A percentile compares a stretch with the other conserved stretches of the same genome.
These are phyloP conservation scores for Rhodocollybia butyracea DNA, from an alignment of 768 basidiomycete genomes.

Conservation along the genomic window DNA sequence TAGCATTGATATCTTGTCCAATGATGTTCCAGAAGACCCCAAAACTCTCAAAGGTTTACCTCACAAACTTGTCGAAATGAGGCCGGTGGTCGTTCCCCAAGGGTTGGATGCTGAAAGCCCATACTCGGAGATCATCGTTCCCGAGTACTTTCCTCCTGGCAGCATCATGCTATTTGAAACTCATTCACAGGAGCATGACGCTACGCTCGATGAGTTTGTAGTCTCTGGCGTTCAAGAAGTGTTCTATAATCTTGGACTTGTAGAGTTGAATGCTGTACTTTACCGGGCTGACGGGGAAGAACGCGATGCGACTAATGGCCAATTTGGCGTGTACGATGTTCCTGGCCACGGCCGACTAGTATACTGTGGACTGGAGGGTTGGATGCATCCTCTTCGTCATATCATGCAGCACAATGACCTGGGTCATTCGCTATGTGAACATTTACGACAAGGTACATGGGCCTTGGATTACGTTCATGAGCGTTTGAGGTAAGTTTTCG, in stretches of 20 bases:
- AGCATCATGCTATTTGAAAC: constrained; percentile 93
- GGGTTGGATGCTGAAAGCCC: constrained; percentile 65
- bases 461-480: constrained; percentile 83
- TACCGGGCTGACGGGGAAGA: constrained; percentile 91
- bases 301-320: constrained; percentile 78
- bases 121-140: constrained; percentile 77
- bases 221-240: constrained; percentile 66
- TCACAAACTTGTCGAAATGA: constrained; percentile 61
- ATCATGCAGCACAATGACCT: constrained; percentile 91
- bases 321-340: constrained; percentile 80
- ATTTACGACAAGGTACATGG: constrained; percentile 88
- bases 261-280: constrained; percentile 88
- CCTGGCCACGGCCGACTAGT: constrained; percentile 71
- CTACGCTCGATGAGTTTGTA: constrained; percentile 72
- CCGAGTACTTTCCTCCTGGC: constrained; percentile 92
- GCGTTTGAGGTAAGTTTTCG: constrained; percentile 58
- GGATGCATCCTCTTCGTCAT: constrained; percentile 86
- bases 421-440: constrained; percentile 86
- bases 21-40: constrained; percentile 48
- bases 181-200: constrained; percentile 69
- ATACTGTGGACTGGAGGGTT: constrained; percentile 96
- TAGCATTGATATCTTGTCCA: constrained; percentile 63
- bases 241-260: constrained; percentile 68
- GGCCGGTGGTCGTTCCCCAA: constrained; percentile 53
- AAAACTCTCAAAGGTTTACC: constrained; percentile 69